Conservation (phyloP, 768 basidiomycete species). For the Pleurotus eryngii region DNA sequence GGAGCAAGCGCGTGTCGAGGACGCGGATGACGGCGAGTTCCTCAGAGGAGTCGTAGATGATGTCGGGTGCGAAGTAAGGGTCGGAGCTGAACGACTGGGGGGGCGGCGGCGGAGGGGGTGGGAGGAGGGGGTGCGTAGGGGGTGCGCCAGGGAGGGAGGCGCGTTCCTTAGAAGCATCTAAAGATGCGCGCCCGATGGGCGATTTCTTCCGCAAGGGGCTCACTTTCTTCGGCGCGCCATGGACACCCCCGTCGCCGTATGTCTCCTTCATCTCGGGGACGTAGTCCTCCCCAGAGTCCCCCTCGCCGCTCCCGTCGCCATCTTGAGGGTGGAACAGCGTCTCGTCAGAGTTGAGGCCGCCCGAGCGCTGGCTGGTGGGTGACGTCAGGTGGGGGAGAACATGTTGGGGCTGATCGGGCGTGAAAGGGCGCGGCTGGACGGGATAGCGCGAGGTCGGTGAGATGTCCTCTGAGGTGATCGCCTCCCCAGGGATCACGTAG, state of each 20-base stretch:
- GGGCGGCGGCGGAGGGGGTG: neutral
- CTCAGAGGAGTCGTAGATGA: neutral
- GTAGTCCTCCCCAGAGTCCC: neutral
- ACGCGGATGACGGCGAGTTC: slow-evolving; percentile 5
- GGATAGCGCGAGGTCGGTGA: slow-evolving; percentile 1
- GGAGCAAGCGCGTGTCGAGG: slow-evolving; percentile 3
- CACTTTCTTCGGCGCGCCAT: neutral
- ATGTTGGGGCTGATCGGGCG: neutral
- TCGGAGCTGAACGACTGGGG: neutral
- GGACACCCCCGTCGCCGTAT: neutral
- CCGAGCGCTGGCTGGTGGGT: neutral
- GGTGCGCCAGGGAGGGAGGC: neutral
- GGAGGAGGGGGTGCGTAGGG: neutral
- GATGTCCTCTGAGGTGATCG: slow-evolving; percentile 3
- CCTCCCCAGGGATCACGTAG: slow-evolving; percentile 4
- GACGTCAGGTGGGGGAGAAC: neutral
- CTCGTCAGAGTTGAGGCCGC: neutral
- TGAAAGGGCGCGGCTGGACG: neutral
- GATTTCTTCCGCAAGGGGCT: neutral
- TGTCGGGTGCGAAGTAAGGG: neutral
- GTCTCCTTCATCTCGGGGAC: neutral
- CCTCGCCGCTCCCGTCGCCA: neutral
- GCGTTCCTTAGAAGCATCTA: neutral
- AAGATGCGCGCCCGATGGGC: neutral
- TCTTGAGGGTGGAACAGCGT: neutral